Evolutionary conservation across 2,329 filamentous ascomycete genomes (phyloP).

Genomic region (Fusarium dlaminii): DNA sequence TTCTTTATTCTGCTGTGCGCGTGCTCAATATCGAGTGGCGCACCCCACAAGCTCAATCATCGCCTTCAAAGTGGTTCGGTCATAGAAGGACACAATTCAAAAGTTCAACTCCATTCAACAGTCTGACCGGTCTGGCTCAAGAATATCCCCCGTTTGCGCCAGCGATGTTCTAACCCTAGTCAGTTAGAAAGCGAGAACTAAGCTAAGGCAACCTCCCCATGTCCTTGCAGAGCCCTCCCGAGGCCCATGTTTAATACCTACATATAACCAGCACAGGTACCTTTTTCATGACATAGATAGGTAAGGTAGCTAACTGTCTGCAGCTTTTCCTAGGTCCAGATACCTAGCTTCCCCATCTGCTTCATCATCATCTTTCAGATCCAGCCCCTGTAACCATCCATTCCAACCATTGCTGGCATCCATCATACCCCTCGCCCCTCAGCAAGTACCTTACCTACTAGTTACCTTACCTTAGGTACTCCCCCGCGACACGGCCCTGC

Average conservation of each 20-base stretch:
- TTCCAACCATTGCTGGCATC: not conserved
- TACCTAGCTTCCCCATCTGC: not conserved
- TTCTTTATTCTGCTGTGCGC: constrained; percentile 21
- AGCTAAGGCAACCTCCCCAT: constrained; percentile 15
- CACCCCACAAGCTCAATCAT: constrained; percentile 27
- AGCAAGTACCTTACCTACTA: not conserved
- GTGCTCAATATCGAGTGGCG: constrained; percentile 36
- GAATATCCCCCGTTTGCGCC: not conserved
- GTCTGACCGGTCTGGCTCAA: constrained; percentile 13
- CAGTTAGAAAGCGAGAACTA: constrained; percentile 7
- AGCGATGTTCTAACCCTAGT: not conserved
- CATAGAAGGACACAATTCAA: constrained; percentile 9
- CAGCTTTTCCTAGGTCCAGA: not conserved
- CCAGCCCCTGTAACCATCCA: not conserved
- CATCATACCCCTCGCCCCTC: constrained; percentile 10
- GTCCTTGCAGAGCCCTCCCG: constrained; percentile 13
- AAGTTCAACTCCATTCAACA: not conserved
- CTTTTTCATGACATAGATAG: not conserved
- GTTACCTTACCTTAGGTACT: not conserved
- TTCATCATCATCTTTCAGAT: not conserved
- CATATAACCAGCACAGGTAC: not conserved
- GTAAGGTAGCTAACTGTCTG: not conserved
- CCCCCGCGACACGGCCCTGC: constrained; percentile 11
- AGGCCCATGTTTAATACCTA: constrained; percentile 1
- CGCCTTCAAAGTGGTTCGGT: constrained; percentile 19